Evolutionary conservation across 306 rosid genomes (phyloP).

Genomic region (Sicyos baderoa): DNA sequence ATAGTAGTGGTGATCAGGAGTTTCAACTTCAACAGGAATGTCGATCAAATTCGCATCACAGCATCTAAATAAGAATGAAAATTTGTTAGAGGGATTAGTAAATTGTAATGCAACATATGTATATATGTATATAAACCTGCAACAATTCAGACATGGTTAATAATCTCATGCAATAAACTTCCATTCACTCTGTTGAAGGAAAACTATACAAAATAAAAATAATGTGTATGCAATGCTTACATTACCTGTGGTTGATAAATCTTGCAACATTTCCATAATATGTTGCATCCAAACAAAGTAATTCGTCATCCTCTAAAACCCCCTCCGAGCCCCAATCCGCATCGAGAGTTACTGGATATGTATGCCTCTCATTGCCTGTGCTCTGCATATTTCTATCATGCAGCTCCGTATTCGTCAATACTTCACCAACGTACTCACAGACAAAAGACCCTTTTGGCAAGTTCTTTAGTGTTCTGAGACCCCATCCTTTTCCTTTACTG

Average conservation of each 20-base stretch:
- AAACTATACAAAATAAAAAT: background rate
- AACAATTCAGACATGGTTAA: too few relatives aligned
- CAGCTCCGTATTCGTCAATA: constrained; percentile 73
- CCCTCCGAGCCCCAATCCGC: constrained; percentile 91
- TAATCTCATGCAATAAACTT: background rate
- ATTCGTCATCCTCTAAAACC: constrained; percentile 65
- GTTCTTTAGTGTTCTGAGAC: constrained; percentile 59
- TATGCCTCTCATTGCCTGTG: constrained; percentile 51
- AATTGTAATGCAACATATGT: background rate
- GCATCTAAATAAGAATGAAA: constrained; percentile 35
- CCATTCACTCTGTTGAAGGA: background rate
- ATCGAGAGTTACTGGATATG: constrained; percentile 85
- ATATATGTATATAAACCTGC: background rate
- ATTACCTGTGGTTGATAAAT: constrained; percentile 86
- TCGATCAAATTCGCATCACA: constrained; percentile 60
- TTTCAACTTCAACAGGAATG: constrained; percentile 88
- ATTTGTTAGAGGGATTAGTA: background rate
- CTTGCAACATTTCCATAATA: constrained; percentile 80
- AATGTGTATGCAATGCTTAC: background rate
- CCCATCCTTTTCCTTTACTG: constrained; percentile 80
- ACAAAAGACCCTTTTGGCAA: constrained; percentile 71
- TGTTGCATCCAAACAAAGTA: constrained; percentile 90
- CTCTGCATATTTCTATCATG: constrained; percentile 43
- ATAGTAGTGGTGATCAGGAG: constrained; percentile 90
- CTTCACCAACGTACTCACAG: constrained; percentile 82